These are phyloP conservation scores for Exserohilum rostratum DNA, from an alignment of 2,329 filamentous ascomycete genomes.

Conservation along the genomic window DNA sequence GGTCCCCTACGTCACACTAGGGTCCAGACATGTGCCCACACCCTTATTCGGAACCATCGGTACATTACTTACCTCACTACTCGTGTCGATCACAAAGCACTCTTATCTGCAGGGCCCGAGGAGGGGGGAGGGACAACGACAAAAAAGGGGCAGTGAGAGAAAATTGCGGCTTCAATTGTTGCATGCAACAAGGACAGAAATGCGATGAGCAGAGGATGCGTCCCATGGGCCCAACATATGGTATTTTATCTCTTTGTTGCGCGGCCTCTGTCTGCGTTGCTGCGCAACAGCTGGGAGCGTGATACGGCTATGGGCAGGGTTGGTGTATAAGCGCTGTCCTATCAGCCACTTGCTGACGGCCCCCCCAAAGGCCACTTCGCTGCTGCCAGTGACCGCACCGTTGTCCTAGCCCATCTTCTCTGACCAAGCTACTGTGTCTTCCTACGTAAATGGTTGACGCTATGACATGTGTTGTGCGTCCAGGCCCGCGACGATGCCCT, in stretches of 20 bases:
- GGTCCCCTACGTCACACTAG: constrained; percentile 24
- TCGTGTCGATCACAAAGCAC: constrained; percentile 11
- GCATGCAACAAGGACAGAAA: too few species aligned
- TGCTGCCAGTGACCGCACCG: constrained; percentile 6
- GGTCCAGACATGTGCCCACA: constrained; percentile 18
- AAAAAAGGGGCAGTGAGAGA: too few species aligned
- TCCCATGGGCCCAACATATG: too few species aligned
- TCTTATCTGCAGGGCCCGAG: neutral
- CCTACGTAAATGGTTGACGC: constrained; percentile 11
- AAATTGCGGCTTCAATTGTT: too few species aligned
- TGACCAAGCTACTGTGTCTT: constrained; percentile 8
- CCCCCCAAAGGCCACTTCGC: too few species aligned
- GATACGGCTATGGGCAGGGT: constrained; percentile 20
- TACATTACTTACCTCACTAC: constrained; percentile 8
- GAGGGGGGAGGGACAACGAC: too few species aligned
- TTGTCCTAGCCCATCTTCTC: constrained; percentile 6
- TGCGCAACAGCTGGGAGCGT: constrained; percentile 19
- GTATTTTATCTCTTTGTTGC: constrained; percentile 16
- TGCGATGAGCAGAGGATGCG: too few species aligned
- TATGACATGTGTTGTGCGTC: constrained; percentile 14
- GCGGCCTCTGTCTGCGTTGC: constrained; percentile 21
- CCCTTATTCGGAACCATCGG: constrained; percentile 15
- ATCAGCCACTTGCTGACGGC: constrained; percentile 5
- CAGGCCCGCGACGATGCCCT: constrained; percentile 1
- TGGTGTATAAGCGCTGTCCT: constrained; percentile 5